These are phyloP conservation scores for Austroboletus niveus DNA, from an alignment of 1,284 basidiomycete genomes.

Conservation along the genomic window DNA sequence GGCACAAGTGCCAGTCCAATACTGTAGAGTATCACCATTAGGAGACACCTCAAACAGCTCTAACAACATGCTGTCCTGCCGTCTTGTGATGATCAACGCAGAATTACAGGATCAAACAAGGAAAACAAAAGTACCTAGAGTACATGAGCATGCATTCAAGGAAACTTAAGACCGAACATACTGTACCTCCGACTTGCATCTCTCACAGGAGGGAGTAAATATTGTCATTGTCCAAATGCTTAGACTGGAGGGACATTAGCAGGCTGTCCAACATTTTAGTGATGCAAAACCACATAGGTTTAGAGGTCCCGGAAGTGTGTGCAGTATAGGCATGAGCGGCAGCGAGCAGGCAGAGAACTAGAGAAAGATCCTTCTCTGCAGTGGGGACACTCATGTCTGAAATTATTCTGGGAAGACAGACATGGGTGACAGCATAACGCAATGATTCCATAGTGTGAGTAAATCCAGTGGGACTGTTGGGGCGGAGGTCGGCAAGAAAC, in stretches of 20 bases:
- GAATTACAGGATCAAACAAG: not conserved
- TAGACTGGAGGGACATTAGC: not conserved
- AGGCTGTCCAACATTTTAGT: conserved; percentile 2
- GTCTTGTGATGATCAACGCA: not conserved
- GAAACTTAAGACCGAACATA: not conserved
- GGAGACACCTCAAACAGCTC: not conserved
- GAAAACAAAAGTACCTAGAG: not conserved
- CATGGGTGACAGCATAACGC: not conserved
- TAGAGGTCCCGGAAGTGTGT: not conserved
- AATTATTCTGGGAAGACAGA: not conserved
- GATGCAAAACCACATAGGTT: conserved; percentile 1
- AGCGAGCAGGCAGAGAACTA: not conserved
- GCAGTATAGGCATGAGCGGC: conserved; percentile 4
- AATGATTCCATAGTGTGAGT: not conserved
- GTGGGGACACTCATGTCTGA: not conserved
- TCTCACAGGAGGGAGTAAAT: not conserved
- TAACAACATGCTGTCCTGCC: not conserved
- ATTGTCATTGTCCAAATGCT: not conserved
- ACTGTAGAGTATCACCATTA: too few species aligned
- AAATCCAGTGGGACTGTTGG: not conserved
- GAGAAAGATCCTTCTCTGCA: not conserved
- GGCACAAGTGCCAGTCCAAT: too few species aligned
- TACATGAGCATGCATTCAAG: too few species aligned
- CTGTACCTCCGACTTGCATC: not conserved
- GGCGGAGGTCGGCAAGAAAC: not conserved